These are phyloP conservation scores for Diutina siamensis DNA, from an alignment of 1,139 yeast species.

Conservation along the genomic window DNA sequence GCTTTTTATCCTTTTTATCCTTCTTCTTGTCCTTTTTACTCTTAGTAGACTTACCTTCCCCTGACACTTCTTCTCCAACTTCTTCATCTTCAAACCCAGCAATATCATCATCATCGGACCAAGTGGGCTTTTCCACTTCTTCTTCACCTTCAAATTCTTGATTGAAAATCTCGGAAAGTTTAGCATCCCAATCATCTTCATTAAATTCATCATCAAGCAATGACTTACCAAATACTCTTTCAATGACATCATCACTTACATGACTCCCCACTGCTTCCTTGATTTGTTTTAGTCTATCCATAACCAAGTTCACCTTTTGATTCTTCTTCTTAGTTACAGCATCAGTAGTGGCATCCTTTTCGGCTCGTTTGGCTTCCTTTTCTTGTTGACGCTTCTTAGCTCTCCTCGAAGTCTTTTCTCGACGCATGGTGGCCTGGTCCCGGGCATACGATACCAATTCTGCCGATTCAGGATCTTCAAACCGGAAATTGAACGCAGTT, in stretches of 20 bases:
- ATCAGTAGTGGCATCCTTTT: conserved; percentile 44
- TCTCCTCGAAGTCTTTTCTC: conserved; percentile 64
- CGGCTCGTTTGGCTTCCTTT: conserved; percentile 40
- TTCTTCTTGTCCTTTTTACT: neutral
- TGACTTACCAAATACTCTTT: conserved; percentile 57
- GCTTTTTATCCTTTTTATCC: neutral
- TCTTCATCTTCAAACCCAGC: conserved; percentile 37
- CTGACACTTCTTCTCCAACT: conserved; percentile 29
- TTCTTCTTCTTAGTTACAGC: conserved; percentile 63
- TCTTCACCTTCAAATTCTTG: conserved; percentile 65
- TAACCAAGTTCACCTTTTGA: conserved; percentile 63
- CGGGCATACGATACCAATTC: conserved; percentile 97
- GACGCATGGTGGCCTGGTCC: conserved; percentile 82
- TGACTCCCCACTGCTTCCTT: conserved; percentile 80
- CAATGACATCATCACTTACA: conserved; percentile 48
- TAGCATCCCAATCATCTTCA: conserved; percentile 83
- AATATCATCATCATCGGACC: conserved; percentile 27
- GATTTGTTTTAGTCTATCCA: conserved; percentile 65
- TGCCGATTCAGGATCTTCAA: conserved; percentile 82
- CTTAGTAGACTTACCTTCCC: conserved; percentile 14
- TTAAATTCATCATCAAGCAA: conserved; percentile 82
- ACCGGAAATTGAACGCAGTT: conserved; percentile 86
- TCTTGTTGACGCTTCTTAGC: conserved; percentile 74
- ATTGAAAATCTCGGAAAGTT: conserved; percentile 76
- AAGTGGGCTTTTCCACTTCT: neutral